These are phyloP conservation scores for Rhizoctonia solani DNA, from an alignment of 1,284 basidiomycete species.

Conservation along the genomic window DNA sequence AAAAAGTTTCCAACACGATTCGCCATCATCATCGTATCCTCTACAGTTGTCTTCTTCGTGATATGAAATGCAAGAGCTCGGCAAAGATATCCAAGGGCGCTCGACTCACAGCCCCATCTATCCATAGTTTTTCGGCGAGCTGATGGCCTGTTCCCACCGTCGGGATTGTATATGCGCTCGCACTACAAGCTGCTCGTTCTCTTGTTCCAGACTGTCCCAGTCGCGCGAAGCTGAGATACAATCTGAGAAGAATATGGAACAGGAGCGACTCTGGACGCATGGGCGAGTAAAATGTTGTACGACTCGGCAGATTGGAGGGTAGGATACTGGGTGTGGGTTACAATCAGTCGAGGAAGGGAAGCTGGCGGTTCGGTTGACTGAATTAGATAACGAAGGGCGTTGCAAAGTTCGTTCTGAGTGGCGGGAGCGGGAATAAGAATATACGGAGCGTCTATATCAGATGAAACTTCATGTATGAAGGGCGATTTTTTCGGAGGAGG, in stretches of 20 bases:
- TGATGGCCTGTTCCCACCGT: slow-evolving; percentile 11
- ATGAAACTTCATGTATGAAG: no score
- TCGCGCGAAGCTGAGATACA: background rate
- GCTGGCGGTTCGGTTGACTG: slow-evolving; percentile 10
- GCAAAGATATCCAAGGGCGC: slow-evolving; percentile 12
- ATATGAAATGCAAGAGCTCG: slow-evolving; percentile 31
- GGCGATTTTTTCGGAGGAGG: background rate
- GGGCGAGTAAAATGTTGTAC: slow-evolving; percentile 18
- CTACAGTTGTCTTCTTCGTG: background rate
- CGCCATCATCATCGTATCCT: background rate
- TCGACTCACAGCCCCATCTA: background rate
- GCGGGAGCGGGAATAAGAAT: slow-evolving; percentile 10
- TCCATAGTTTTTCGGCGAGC: slow-evolving; percentile 11
- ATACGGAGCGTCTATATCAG: background rate
- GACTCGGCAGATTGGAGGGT: background rate
- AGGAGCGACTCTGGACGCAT: slow-evolving; percentile 15
- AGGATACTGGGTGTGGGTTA: slow-evolving; percentile 14
- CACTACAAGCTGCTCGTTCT: slow-evolving; percentile 10
- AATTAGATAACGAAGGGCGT: slow-evolving; percentile 12
- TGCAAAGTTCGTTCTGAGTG: slow-evolving; percentile 6
- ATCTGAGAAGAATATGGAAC: background rate
- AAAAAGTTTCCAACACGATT: slow-evolving; percentile 12
- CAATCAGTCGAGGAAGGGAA: slow-evolving; percentile 8
- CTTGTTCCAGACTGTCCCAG: background rate
- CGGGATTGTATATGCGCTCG: slow-evolving; percentile 30